These are phyloP conservation scores for Populus hybrid DNA, from an alignment of 441 rosid species.

Conservation along the genomic window DNA sequence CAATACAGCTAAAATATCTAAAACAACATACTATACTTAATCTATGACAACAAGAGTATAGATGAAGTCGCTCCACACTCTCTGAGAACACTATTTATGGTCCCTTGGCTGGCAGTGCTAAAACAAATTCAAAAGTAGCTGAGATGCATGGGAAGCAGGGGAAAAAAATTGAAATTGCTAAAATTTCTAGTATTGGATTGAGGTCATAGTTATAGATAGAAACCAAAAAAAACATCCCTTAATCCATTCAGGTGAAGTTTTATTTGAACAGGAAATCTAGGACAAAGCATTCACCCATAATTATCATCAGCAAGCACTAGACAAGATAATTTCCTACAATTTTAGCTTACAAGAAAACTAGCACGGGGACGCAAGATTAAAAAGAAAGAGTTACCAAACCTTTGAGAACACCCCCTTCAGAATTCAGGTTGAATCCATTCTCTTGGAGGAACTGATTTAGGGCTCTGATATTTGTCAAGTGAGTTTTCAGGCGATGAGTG, in stretches of 20 bases:
- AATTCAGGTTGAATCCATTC: constrained; percentile 67
- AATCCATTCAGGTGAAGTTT: background rate
- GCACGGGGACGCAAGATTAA: background rate
- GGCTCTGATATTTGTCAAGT: constrained; percentile 50
- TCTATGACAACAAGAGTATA: too few species aligned
- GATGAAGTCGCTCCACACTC: too few species aligned
- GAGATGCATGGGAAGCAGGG: background rate
- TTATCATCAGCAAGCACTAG: background rate
- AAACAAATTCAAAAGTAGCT: background rate
- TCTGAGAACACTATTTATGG: background rate
- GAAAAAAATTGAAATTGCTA: background rate
- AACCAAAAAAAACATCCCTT: background rate
- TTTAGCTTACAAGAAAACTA: too few species aligned
- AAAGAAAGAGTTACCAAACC: constrained; percentile 37
- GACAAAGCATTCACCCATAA: background rate
- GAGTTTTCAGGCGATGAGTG: constrained; percentile 68
- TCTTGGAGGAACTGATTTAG: constrained; percentile 64
- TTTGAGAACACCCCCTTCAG: constrained; percentile 86
- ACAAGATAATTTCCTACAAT: background rate
- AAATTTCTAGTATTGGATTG: background rate
- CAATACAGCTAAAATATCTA: too few species aligned
- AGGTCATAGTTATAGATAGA: background rate
- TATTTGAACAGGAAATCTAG: background rate
- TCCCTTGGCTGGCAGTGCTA: background rate
- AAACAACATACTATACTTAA: too few species aligned